Evolutionary conservation across 2,329 filamentous ascomycete species (phyloP).

Genomic region (Aurifilum marmelostoma): DNA sequence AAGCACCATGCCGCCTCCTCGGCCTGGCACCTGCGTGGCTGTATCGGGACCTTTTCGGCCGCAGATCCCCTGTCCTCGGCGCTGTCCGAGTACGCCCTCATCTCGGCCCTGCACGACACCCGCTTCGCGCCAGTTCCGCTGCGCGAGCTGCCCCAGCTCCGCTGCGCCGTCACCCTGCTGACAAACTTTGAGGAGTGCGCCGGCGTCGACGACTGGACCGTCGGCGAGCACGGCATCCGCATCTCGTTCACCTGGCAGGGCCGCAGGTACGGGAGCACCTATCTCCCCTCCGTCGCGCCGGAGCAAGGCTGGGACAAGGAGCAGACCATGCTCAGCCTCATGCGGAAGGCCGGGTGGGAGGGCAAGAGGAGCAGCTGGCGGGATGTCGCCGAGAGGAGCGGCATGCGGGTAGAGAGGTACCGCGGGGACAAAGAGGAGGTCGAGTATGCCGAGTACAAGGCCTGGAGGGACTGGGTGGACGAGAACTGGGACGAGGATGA

Average conservation of each 20-base stretch:
- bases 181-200: conserved; percentile 80
- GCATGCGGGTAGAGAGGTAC: conserved; percentile 77
- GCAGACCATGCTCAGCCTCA: conserved; percentile 84
- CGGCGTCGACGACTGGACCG: conserved; percentile 79
- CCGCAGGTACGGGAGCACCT: conserved; percentile 80
- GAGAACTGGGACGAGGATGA: conserved; percentile 31
- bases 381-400: conserved; percentile 59
- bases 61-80: conserved; percentile 72
- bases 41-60: conserved; percentile 89
- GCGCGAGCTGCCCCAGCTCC: conserved; percentile 59
- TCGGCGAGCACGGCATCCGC: conserved; percentile 84
- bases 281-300: conserved; percentile 85
- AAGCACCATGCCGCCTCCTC: conserved; percentile 57
- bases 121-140: conserved; percentile 61
- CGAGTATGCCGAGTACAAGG: conserved; percentile 73
- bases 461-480: conserved; percentile 76
- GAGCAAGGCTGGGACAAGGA: conserved; percentile 97
- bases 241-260: conserved; percentile 80
- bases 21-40: conserved; percentile 76
- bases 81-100: conserved; percentile 79
- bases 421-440: conserved; percentile 79
- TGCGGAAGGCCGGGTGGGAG: conserved; percentile 93
- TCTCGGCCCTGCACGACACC: conserved; percentile 69
- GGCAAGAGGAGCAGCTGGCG: conserved; percentile 80
- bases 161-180: conserved; percentile 77